A percentile compares a stretch with the other conserved stretches of the same genome.
phyloP scores from a whole-genome alignment of 1,139 yeast genomes.

The Debaryomycetaceae sp. region DNA sequence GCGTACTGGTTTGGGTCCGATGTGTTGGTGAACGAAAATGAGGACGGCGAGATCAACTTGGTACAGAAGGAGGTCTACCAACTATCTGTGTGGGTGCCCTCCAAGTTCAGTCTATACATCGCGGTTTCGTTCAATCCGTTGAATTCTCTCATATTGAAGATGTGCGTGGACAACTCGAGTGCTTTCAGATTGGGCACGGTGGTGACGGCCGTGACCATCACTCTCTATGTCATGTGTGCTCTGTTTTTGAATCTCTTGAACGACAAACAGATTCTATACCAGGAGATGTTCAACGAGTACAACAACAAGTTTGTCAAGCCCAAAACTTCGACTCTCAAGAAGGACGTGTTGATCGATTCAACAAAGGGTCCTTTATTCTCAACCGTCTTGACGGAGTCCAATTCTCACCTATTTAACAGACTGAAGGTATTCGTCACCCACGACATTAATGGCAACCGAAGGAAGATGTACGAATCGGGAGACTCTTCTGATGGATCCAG shows the following conservation, averaged over 20 bases:
- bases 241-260: slow-evolving; percentile 46
- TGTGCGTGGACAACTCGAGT: slow-evolving; percentile 29
- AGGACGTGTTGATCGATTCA: slow-evolving; percentile 68
- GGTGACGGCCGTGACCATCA: slow-evolving; percentile 31
- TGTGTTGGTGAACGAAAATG: slow-evolving; percentile 7
- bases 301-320: slow-evolving; percentile 66
- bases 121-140: slow-evolving; percentile 59
- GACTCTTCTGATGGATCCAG: neutral
- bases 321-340: slow-evolving; percentile 46
- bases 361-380: slow-evolving; percentile 35
- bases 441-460: slow-evolving; percentile 39
- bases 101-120: slow-evolving; percentile 44
- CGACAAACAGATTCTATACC: slow-evolving; percentile 60
- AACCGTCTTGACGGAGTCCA: slow-evolving; percentile 27
- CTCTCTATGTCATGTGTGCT: slow-evolving; percentile 37
- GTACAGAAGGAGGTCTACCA: slow-evolving; percentile 43
- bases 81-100: slow-evolving; percentile 58
- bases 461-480: slow-evolving; percentile 8
- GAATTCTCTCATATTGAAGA: slow-evolving; percentile 36
- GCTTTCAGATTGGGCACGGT: slow-evolving; percentile 26
- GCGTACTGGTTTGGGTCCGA: neutral
- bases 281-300: slow-evolving; percentile 63
- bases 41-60: slow-evolving; percentile 15
- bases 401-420: slow-evolving; percentile 27
- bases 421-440: slow-evolving; percentile 47